Evolutionary conservation across 176 grass and related monocot genomes (phyloP).

Genomic region (Melocanna baccifera): DNA sequence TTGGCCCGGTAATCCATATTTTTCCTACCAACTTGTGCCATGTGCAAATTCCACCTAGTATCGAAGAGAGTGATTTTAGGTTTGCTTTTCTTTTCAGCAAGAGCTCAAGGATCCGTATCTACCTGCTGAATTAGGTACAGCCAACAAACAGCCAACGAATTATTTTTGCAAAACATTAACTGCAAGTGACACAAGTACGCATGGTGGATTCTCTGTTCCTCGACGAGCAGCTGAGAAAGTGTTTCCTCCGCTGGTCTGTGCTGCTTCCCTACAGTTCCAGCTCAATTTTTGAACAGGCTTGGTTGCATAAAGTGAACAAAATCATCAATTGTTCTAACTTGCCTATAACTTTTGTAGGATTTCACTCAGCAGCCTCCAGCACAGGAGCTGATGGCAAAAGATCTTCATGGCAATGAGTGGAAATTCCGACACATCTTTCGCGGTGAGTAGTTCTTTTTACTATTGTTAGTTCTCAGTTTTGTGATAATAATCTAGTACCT

Average conservation of each 20-base stretch:
- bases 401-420: constrained; percentile 98
- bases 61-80: constrained; percentile 24
- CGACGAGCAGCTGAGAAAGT: constrained; percentile 99
- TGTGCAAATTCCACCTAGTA: neutral
- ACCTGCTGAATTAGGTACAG: constrained; percentile 71
- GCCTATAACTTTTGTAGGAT: constrained; percentile 55
- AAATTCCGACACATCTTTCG: constrained; percentile 98
- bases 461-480: neutral
- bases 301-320: neutral
- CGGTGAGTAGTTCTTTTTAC: constrained; percentile 31
- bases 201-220: constrained; percentile 99
- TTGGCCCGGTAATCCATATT: constrained; percentile 64
- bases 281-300: neutral
- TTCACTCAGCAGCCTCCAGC: constrained; percentile 90
- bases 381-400: constrained; percentile 89
- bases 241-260: constrained; percentile 88
- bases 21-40: constrained; percentile 13
- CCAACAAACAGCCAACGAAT: constrained; percentile 94
- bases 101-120: constrained; percentile 97
- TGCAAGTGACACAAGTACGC: constrained; percentile 95
- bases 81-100: constrained; percentile 62
- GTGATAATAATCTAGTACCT: neutral
- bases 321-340: constrained; percentile 16
- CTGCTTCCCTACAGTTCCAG: neutral
- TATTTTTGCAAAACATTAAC: constrained; percentile 99